These are phyloP conservation scores for Epichloe coenophiala DNA, from an alignment of 2,329 filamentous ascomycete species.

Conservation along the genomic window DNA sequence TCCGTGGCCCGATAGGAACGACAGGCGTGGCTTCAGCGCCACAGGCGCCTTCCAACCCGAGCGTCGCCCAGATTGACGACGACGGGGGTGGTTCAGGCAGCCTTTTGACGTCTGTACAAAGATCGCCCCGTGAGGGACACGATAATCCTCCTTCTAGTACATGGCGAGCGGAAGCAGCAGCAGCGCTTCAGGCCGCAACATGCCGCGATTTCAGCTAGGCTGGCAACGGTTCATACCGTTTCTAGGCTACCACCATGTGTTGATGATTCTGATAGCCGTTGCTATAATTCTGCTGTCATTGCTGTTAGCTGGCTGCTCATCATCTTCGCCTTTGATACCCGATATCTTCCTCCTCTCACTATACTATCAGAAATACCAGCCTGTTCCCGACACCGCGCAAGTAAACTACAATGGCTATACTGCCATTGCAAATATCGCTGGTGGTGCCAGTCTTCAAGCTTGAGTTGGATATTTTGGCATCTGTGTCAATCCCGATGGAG, in stretches of 20 bases:
- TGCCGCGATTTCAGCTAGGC: conserved; percentile 30
- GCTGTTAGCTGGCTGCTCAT: conserved; percentile 88
- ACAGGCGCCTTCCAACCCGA: conserved; percentile 2
- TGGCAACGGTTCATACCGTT: conserved; percentile 55
- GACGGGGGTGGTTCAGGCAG: not conserved
- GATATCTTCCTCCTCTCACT: conserved; percentile 96
- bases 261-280: conserved; percentile 93
- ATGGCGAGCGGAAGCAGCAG: conserved; percentile 12
- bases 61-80: conserved; percentile 1
- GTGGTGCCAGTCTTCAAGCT: conserved; percentile 69
- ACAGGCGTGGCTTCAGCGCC: not conserved
- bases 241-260: conserved; percentile 66
- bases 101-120: not conserved
- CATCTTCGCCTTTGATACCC: conserved; percentile 86
- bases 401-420: conserved; percentile 79
- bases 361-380: conserved; percentile 82
- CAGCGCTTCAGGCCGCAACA: conserved; percentile 12
- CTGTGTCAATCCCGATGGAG: conserved; percentile 83
- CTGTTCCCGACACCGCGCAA: conserved; percentile 71
- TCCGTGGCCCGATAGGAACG: not conserved
- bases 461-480: conserved; percentile 97
- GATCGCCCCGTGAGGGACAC: not conserved
- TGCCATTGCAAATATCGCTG: conserved; percentile 82
- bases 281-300: conserved; percentile 89
- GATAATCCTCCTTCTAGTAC: not conserved